Conservation (phyloP, 2,329 filamentous ascomycete genomes). For the Trichoderma brevicompactum region DNA sequence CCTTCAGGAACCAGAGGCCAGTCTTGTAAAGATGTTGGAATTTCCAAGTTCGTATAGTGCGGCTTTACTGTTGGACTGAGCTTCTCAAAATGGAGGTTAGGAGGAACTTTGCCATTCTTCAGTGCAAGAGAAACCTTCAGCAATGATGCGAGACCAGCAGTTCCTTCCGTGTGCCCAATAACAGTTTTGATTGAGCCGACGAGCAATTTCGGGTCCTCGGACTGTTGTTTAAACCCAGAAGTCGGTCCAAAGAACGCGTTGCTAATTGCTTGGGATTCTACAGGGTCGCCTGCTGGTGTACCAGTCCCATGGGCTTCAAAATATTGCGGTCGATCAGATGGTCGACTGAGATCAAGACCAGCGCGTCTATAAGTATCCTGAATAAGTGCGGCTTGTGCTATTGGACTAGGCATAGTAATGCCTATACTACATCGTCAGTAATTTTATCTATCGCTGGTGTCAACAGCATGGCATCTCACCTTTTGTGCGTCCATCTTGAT, state of each 20-base stretch:
- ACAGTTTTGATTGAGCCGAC: slow-evolving; percentile 39
- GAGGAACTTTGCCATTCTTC: slow-evolving; percentile 28
- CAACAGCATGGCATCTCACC: background rate
- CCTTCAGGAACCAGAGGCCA: too few species aligned
- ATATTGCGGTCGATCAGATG: slow-evolving; percentile 40
- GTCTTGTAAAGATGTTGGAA: too few species aligned
- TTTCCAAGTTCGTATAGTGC: too few species aligned
- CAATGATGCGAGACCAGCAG: slow-evolving; percentile 34
- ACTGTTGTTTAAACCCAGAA: too few species aligned
- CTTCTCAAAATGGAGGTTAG: slow-evolving; percentile 35
- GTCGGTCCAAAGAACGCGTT: too few species aligned
- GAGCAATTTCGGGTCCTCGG: slow-evolving; percentile 24
- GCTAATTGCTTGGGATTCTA: too few species aligned
- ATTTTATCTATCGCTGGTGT: too few species aligned
- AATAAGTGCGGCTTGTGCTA: slow-evolving; percentile 13
- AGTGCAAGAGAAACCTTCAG: slow-evolving; percentile 27
- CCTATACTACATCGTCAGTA: too few species aligned
- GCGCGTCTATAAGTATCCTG: slow-evolving; percentile 30
- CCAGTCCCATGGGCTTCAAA: slow-evolving; percentile 28
- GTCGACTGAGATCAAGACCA: slow-evolving; percentile 35
- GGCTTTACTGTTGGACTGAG: slow-evolving; percentile 9
- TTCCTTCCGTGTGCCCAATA: slow-evolving; percentile 37
- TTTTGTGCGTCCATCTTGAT: slow-evolving; percentile 20
- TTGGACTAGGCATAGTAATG: slow-evolving; percentile 12
- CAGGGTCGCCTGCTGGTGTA: slow-evolving; percentile 33